Conservation (phyloP, 164 flowering plant species). For the Macadamia tetraphylla region DNA sequence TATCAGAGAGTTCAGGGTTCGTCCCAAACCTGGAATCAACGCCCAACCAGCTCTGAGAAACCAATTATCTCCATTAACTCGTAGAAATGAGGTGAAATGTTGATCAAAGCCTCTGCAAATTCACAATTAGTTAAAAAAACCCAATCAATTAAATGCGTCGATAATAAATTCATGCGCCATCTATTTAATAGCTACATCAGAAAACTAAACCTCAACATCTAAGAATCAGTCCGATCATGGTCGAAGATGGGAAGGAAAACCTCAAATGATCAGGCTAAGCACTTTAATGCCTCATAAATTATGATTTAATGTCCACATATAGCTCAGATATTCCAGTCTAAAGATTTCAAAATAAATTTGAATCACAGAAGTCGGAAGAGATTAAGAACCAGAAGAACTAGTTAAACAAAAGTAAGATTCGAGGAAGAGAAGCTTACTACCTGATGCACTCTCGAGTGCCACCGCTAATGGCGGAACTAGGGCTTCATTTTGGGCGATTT, state of each 20-base stretch:
- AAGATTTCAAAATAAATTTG: neutral
- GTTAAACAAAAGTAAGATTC: neutral
- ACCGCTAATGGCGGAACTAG: conserved; percentile 5
- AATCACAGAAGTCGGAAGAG: neutral
- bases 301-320: neutral
- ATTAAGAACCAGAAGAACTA: neutral
- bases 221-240: neutral
- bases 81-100: neutral
- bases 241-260: neutral
- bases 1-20: neutral
- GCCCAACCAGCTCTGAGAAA: neutral
- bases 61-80: neutral
- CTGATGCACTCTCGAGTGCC: too few species aligned
- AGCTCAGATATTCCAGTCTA: conserved; percentile 8
- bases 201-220: conserved; percentile 7
- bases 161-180: neutral
- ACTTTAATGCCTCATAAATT: conserved; percentile 17
- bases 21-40: neutral
- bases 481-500: neutral
- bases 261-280: conserved; percentile 3
- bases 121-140: neutral
- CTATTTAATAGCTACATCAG: neutral
- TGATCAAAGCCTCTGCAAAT: neutral
- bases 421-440: neutral
- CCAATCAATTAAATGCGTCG: neutral